Evolutionary conservation across 225 moss, liverwort and hornwort species (phyloP).

Genomic region (Pseudoscleropodium purum): DNA sequence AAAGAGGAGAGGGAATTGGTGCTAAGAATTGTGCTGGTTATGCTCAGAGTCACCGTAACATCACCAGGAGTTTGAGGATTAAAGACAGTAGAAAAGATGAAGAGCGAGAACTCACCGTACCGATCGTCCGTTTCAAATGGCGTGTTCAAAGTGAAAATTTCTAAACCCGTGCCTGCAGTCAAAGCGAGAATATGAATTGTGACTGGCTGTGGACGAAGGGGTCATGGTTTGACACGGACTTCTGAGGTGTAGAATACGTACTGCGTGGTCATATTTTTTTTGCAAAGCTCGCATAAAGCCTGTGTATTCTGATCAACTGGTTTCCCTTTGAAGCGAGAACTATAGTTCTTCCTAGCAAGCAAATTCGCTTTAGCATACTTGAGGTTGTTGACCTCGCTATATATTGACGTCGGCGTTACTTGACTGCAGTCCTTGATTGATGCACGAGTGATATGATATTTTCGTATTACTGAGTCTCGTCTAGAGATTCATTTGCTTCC

Average conservation of each 20-base stretch:
- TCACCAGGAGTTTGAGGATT: neutral
- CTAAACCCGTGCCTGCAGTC: neutral
- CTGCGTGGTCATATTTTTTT: neutral
- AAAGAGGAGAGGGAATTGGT: neutral
- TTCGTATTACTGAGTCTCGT: neutral
- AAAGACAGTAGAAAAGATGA: neutral
- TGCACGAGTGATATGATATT: neutral
- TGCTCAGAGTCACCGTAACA: neutral
- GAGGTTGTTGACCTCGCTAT: neutral
- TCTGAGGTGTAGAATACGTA: neutral
- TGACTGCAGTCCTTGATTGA: neutral
- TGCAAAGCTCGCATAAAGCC: neutral
- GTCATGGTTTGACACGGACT: neutral
- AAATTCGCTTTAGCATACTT: neutral
- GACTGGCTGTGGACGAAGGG: neutral
- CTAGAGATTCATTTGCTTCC: neutral
- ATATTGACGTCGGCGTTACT: neutral
- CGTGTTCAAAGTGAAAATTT: neutral
- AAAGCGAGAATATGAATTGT: neutral
- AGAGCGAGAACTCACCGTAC: neutral
- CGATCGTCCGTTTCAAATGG: neutral
- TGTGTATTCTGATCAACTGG: neutral
- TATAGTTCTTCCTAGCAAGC: neutral
- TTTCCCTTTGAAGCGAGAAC: neutral
- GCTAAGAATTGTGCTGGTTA: conserved; percentile 1